phyloP scores from a whole-genome alignment of 169 alveolate genomes.

The Theileria equi region DNA sequence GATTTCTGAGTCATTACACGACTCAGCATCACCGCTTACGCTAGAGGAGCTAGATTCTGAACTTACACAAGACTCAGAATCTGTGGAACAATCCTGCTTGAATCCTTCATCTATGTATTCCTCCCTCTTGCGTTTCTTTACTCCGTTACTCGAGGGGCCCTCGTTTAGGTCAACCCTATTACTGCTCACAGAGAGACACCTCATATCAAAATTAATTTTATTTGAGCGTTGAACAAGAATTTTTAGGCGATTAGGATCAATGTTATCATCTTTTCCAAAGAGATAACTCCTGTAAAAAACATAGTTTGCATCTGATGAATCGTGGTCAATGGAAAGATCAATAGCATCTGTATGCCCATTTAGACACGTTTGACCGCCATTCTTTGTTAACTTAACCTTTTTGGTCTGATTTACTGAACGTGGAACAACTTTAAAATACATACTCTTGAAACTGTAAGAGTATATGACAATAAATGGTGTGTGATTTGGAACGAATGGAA shows the following conservation, averaged over 20 bases:
- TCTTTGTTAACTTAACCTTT: slow-evolving; percentile 25
- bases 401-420: not conserved
- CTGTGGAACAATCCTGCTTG: not conserved
- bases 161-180: not conserved
- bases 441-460: slow-evolving; percentile 54
- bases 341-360: slow-evolving; percentile 8
- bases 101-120: slow-evolving; percentile 1
- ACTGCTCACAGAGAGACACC: slow-evolving; percentile 9
- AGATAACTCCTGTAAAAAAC: slow-evolving; percentile 58
- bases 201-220: slow-evolving; percentile 26
- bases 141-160: not conserved
- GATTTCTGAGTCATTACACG: not conserved
- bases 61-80: not conserved
- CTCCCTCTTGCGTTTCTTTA: not conserved
- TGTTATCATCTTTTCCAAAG: slow-evolving; percentile 36
- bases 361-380: too few relatives aligned
- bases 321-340: not conserved
- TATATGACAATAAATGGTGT: slow-evolving; percentile 50
- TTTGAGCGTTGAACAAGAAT: slow-evolving; percentile 29
- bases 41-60: not conserved
- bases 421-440: slow-evolving; percentile 57
- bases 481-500: slow-evolving; percentile 28
- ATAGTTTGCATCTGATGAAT: slow-evolving; percentile 2
- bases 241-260: slow-evolving; percentile 8
- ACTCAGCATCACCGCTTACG: too few relatives aligned